Conservation (phyloP, 345 rosid species). For the Aurinia saxatilis region DNA sequence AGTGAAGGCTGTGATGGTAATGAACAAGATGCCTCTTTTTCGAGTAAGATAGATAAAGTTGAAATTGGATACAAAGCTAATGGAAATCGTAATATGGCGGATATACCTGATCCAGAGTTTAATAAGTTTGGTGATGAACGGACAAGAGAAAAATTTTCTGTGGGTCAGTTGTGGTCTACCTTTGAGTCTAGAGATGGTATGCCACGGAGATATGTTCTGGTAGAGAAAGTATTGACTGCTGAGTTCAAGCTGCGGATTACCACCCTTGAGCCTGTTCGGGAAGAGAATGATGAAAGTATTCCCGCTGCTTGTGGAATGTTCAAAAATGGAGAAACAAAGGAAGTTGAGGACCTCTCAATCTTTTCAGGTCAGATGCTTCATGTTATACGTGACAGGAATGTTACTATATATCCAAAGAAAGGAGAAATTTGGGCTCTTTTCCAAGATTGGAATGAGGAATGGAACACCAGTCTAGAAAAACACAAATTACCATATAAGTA, state of each 20-base stretch:
- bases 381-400: background rate
- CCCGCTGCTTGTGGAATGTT: constrained; percentile 71
- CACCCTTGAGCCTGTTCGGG: constrained; percentile 50
- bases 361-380: constrained; percentile 52
- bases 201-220: constrained; percentile 75
- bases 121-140: constrained; percentile 45
- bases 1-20: constrained; percentile 15
- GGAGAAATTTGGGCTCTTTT: constrained; percentile 92
- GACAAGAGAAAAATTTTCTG: constrained; percentile 40
- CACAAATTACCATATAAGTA: constrained; percentile 41
- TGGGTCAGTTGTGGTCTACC: constrained; percentile 72
- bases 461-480: constrained; percentile 41
- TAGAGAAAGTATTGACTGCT: constrained; percentile 43
- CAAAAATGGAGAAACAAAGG: constrained; percentile 31
- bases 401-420: constrained; percentile 50
- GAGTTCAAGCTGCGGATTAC: constrained; percentile 54
- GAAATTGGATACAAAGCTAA: constrained; percentile 18
- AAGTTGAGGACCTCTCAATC: constrained; percentile 33
- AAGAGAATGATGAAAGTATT: constrained; percentile 29
- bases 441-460: constrained; percentile 52
- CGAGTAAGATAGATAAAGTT: constrained; percentile 14
- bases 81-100: constrained; percentile 7
- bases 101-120: constrained; percentile 56
- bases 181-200: constrained; percentile 66
- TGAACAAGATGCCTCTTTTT: constrained; percentile 27